Evolutionary conservation across 345 rosid species (phyloP).

Genomic region (Hypericum androsaemum): DNA sequence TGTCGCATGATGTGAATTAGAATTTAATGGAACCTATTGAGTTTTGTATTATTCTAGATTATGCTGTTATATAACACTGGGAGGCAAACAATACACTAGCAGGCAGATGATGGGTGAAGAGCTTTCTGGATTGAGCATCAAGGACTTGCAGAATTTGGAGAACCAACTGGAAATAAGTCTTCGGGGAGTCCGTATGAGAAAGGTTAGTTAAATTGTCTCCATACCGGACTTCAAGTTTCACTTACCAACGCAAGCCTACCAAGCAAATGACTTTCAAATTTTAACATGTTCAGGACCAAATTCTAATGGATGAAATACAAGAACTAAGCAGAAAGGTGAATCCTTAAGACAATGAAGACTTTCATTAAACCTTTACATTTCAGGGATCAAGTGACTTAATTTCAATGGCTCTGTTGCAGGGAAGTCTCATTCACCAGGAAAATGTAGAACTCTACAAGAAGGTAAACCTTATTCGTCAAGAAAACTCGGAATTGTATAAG

Average conservation of each 20-base stretch:
- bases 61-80: not conserved
- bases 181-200: conserved; percentile 41
- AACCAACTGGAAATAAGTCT: conserved; percentile 47
- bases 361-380: conserved; percentile 5
- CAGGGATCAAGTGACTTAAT: conserved; percentile 13
- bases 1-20: too few species aligned
- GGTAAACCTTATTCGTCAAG: conserved; percentile 43
- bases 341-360: conserved; percentile 5
- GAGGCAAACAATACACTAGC: conserved; percentile 17
- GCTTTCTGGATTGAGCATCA: conserved; percentile 44
- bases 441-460: conserved; percentile 60
- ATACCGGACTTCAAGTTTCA: conserved; percentile 2
- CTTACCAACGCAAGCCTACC: conserved; percentile 9
- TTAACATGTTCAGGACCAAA: conserved; percentile 40
- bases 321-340: conserved; percentile 48
- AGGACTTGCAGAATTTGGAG: conserved; percentile 52
- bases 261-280: conserved; percentile 7
- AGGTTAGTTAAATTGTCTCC: conserved; percentile 32
- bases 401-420: conserved; percentile 32
- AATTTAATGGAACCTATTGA: too few species aligned
- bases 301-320: conserved; percentile 51
- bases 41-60: too few species aligned
- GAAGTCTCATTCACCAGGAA: conserved; percentile 49
- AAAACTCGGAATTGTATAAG: conserved; percentile 40
- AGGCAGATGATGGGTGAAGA: conserved; percentile 80